Percentiles rank a stretch among this genome's conserved stretches.
These are phyloP conservation scores for Rhodotorula paludigena DNA, from an alignment of 768 basidiomycete species.

Conservation along the genomic window DNA sequence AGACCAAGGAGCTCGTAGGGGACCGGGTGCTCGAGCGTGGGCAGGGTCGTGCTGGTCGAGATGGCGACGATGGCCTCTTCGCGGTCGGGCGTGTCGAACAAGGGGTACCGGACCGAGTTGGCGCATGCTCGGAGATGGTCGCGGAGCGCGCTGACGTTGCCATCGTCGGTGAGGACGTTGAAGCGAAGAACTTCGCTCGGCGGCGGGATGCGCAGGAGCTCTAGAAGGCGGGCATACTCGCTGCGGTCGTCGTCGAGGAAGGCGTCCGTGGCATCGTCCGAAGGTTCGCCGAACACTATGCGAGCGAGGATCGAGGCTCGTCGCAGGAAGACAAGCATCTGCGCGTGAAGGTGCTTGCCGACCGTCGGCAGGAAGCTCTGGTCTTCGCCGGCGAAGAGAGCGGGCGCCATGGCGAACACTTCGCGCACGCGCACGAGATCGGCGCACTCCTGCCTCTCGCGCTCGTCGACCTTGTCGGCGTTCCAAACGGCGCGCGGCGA, in stretches of 20 bases:
- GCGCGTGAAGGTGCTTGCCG: slow-evolving; percentile 73
- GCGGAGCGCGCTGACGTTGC: slow-evolving; percentile 39
- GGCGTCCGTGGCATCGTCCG: slow-evolving; percentile 54
- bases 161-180: not conserved
- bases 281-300: slow-evolving; percentile 58
- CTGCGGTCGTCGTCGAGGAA: slow-evolving; percentile 51
- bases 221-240: slow-evolving; percentile 75
- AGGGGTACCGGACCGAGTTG: slow-evolving; percentile 77
- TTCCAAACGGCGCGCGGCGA: not conserved
- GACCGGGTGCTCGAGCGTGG: slow-evolving; percentile 59
- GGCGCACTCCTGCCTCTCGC: slow-evolving; percentile 9
- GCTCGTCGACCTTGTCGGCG: not conserved
- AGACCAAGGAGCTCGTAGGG: slow-evolving; percentile 77
- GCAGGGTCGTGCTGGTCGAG: slow-evolving; percentile 48
- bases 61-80: slow-evolving; percentile 50
- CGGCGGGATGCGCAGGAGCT: slow-evolving; percentile 60
- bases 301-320: slow-evolving; percentile 78
- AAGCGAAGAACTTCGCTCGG: slow-evolving; percentile 2
- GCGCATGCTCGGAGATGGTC: slow-evolving; percentile 57
- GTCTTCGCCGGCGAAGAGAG: not conserved
- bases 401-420: slow-evolving; percentile 5
- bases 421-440: slow-evolving; percentile 53
- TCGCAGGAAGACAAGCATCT: slow-evolving; percentile 87
- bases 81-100: slow-evolving; percentile 42
- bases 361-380: slow-evolving; percentile 9